A percentile compares a stretch with the other conserved stretches of the same genome.
Evolutionary conservation across 306 rosid genomes (phyloP).

Genomic region (Cicer bijugum): DNA sequence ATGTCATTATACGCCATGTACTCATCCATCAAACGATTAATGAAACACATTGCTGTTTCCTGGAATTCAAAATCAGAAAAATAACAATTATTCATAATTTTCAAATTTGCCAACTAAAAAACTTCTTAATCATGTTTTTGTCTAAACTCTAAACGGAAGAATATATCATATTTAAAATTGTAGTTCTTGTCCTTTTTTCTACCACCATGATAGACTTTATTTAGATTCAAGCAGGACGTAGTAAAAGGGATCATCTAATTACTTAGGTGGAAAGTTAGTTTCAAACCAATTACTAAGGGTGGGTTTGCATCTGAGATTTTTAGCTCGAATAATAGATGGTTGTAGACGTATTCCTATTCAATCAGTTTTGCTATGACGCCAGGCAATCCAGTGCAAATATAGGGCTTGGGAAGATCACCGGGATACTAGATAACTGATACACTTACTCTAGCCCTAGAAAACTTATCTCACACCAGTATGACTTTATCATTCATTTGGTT

Average conservation of each 20-base stretch:
- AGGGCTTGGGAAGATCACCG: neutral
- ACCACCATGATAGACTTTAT: neutral
- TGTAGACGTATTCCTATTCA: neutral
- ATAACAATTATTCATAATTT: neutral
- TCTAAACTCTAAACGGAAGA: neutral
- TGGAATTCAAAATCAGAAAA: conserved; percentile 44
- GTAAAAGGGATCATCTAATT: neutral
- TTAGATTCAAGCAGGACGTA: neutral
- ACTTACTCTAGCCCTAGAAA: conserved; percentile 1
- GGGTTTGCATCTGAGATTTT: neutral
- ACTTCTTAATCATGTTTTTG: neutral
- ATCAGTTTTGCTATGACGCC: neutral
- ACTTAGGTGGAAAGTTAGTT: neutral
- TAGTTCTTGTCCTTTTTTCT: neutral
- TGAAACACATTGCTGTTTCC: conserved; percentile 72
- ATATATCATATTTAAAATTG: no score
- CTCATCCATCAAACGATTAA: conserved; percentile 62
- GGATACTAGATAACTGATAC: neutral
- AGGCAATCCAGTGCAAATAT: conserved; percentile 6
- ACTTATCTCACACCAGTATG: neutral
- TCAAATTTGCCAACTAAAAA: neutral
- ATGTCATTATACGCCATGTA: conserved; percentile 62
- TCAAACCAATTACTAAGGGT: conserved; percentile 6
- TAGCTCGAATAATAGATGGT: neutral
- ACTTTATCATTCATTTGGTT: neutral